phyloP scores from a whole-genome alignment of 495 filamentous ascomycete species.

The Viridothelium virens region DNA sequence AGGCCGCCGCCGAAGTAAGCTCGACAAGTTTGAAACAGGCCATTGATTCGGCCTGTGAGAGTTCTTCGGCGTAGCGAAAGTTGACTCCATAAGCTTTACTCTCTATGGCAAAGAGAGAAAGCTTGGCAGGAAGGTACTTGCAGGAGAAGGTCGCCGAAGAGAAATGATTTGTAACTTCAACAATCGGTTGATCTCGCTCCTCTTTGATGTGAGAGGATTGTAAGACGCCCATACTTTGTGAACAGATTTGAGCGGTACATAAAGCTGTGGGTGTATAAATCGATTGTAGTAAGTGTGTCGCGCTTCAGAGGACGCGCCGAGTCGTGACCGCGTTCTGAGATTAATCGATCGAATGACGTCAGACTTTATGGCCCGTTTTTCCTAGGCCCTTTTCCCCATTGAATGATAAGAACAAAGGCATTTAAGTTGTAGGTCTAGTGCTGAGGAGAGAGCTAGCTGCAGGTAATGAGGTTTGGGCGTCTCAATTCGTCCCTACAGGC shows the following conservation, averaged over 20 bases:
- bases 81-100: conserved; percentile 35
- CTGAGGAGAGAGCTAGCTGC: background rate
- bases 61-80: conserved; percentile 41
- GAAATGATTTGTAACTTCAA: background rate
- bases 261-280: too few relatives aligned
- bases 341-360: background rate
- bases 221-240: conserved; percentile 9
- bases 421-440: too few relatives aligned
- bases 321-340: background rate
- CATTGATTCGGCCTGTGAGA: conserved; percentile 48
- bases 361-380: background rate
- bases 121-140: conserved; percentile 34
- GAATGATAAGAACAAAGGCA: too few relatives aligned
- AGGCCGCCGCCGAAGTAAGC: conserved; percentile 58
- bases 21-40: conserved; percentile 66
- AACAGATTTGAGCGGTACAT: background rate
- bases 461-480: background rate
- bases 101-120: background rate
- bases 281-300: background rate
- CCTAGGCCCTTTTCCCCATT: too few relatives aligned
- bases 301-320: background rate
- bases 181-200: conserved; percentile 14
- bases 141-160: conserved; percentile 7
- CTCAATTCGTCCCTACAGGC: background rate
- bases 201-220: conserved; percentile 16